Percentiles rank a stretch among this genome's conserved stretches.
Evolutionary conservation across 768 basidiomycete species (phyloP).

Genomic region (Rhizopogon vulgaris): DNA sequence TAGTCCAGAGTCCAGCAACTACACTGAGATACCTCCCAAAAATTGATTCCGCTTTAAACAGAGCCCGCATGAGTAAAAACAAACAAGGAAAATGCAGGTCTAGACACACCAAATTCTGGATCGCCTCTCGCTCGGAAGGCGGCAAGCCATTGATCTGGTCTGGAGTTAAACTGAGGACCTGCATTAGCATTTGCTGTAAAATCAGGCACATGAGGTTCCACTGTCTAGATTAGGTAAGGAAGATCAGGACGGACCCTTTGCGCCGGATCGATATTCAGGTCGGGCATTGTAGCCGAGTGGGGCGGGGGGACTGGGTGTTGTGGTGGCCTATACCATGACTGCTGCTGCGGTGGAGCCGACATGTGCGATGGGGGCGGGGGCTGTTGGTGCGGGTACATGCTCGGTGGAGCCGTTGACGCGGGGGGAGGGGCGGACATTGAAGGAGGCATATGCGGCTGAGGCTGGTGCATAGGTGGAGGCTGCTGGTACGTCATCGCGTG

Average conservation of each 20-base stretch:
- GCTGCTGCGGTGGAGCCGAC: conserved; percentile 16
- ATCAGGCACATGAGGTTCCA: conserved; percentile 12
- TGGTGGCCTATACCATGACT: conserved; percentile 25
- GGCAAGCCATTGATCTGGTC: conserved; percentile 83
- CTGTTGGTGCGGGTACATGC: conserved; percentile 23
- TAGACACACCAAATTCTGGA: conserved; percentile 65
- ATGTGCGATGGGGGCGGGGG: conserved; percentile 25
- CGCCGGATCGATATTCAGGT: conserved; percentile 36
- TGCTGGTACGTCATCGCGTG: conserved; percentile 26
- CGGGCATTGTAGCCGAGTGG: conserved; percentile 29
- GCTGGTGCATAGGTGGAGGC: conserved; percentile 25
- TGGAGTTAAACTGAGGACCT: conserved; percentile 74
- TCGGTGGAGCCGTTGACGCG: conserved; percentile 11
- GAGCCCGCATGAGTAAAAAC: background rate
- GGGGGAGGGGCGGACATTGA: conserved; percentile 26
- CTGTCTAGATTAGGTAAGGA: conserved; percentile 10
- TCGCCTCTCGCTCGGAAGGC: conserved; percentile 70
- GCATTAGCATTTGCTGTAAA: conserved; percentile 71
- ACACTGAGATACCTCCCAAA: conserved; percentile 27
- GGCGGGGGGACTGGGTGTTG: conserved; percentile 13
- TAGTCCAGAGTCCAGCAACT: background rate
- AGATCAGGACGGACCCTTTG: conserved; percentile 36
- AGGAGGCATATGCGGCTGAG: conserved; percentile 28
- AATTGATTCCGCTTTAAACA: conserved; percentile 27
- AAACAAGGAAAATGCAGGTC: conserved; percentile 19